phyloP scores from a whole-genome alignment of 2,329 filamentous ascomycete genomes.

The Geosmithia flava region DNA sequence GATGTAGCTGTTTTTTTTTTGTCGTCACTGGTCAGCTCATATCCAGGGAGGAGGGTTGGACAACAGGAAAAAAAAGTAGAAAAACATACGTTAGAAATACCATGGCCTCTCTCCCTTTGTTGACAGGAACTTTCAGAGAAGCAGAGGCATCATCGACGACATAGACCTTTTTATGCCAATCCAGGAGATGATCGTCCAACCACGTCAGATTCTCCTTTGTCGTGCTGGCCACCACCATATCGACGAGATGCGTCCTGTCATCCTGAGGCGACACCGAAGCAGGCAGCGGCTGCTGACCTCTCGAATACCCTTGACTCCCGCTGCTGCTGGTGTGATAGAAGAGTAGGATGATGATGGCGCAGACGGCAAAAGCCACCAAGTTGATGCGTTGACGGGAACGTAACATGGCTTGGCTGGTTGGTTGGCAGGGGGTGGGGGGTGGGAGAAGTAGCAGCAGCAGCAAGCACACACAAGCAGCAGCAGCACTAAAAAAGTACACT shows the following conservation, averaged over 20 bases:
- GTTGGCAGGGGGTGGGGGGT: neutral
- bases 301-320: neutral
- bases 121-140: constrained; percentile 31
- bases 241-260: constrained; percentile 9
- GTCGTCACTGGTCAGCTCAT: too few species aligned
- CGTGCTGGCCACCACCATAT: constrained; percentile 20
- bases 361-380: constrained; percentile 4
- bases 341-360: constrained; percentile 10
- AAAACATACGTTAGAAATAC: constrained; percentile 31
- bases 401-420: constrained; percentile 3
- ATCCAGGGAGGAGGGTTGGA: neutral
- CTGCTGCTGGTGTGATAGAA: constrained; percentile 10
- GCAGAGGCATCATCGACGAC: constrained; percentile 36
- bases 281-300: constrained; percentile 1
- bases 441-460: neutral
- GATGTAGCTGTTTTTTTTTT: constrained; percentile 24
- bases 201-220: constrained; percentile 22
- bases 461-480: too few species aligned
- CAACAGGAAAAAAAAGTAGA: neutral
- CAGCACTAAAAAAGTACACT: too few species aligned
- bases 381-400: constrained; percentile 10
- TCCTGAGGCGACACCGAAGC: neutral
- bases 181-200: constrained; percentile 25
- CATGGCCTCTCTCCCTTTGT: constrained; percentile 41
- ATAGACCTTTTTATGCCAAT: constrained; percentile 41